Evolutionary conservation across 176 grass and related monocot species (phyloP), one percentile per base, ranked within the genome.

Genomic region (Cenchrus americanus): DNA sequence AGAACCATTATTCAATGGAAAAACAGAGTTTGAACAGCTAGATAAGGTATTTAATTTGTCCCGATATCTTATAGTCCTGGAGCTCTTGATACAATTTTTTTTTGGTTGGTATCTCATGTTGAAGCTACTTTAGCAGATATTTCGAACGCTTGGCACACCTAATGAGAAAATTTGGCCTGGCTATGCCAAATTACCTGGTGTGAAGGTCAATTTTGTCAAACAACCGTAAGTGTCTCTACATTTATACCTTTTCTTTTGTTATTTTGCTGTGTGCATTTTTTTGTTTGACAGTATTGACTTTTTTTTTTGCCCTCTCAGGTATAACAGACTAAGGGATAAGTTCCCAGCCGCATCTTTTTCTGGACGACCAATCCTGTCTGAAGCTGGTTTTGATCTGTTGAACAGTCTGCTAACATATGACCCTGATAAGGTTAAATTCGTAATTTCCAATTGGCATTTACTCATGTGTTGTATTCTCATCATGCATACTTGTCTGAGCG

Each of bases 131-230:
- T 83, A 89, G 84, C 88, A 99, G 96, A 99, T 99, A 80, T 99
- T 96, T 86, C 96, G 89, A 90, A 96, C 81, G 70, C 91, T 99
- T 59, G 96, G 96, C 52, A 95, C 95, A 67, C 96, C 96, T 62
- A 94, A 90, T 80, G 93, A 96, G 81, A 99, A 89, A 78, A 99
- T 99, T 83, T 99, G 96, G 96, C 96, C 93, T 71, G 96, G 93
- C 30, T 94, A 86, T 90, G 88, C 88, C 30, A 99, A 92, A 89
- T 91, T 99, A 71, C 91, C 96, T 6, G 92, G 93, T 62, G 78
- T 90, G 58, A 99, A 91, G 92, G 89, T 94, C 34, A 95, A 90
- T 84, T 99, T 94, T 86, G 93, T 93, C 47, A 99, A 94, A 76
- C 96, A 99, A 72, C 96, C 89, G 96, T 99, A 89, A 91, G 93